These are phyloP conservation scores for Dioscorea cayenensis DNA, from an alignment of 116 monocot species.

Conservation along the genomic window DNA sequence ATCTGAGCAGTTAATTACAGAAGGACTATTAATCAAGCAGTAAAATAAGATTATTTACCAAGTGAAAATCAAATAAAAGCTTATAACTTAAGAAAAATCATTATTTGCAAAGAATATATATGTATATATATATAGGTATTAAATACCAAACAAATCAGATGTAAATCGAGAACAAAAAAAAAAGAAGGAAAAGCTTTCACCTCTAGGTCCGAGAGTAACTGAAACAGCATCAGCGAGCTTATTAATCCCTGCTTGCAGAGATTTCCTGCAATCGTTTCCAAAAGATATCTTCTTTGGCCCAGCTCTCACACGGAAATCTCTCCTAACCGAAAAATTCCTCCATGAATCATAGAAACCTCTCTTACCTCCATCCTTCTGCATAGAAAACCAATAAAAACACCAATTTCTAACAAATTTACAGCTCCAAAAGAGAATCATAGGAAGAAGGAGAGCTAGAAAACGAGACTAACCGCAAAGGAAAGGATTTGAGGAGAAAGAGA, in stretches of 20 bases:
- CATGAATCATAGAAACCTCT: slow-evolving; percentile 7
- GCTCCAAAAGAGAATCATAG: background rate
- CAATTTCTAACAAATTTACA: background rate
- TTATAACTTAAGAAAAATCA: too few species aligned
- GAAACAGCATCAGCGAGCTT: slow-evolving; percentile 91
- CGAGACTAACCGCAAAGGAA: background rate
- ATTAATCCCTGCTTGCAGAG: slow-evolving; percentile 60
- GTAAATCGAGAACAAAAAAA: too few species aligned
- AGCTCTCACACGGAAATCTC: slow-evolving; percentile 36
- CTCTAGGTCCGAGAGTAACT: slow-evolving; percentile 91
- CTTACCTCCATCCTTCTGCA: slow-evolving; percentile 14
- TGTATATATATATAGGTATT: too few species aligned
- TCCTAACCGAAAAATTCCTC: slow-evolving; percentile 7
- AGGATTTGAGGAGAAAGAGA: background rate
- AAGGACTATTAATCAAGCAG: too few species aligned
- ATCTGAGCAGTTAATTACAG: too few species aligned
- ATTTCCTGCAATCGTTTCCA: slow-evolving; percentile 58
- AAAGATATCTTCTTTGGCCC: slow-evolving; percentile 68
- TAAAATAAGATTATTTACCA: too few species aligned
- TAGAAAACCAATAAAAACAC: background rate
- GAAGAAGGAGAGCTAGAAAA: too few species aligned
- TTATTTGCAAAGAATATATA: too few species aligned
- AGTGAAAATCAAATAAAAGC: too few species aligned
- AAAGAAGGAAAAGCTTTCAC: slow-evolving; percentile 12
- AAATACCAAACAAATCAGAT: too few species aligned